Base-by-base conservation (phyloP, 805 yeast genomes). In the Metschnikowia cubensis region DNA sequence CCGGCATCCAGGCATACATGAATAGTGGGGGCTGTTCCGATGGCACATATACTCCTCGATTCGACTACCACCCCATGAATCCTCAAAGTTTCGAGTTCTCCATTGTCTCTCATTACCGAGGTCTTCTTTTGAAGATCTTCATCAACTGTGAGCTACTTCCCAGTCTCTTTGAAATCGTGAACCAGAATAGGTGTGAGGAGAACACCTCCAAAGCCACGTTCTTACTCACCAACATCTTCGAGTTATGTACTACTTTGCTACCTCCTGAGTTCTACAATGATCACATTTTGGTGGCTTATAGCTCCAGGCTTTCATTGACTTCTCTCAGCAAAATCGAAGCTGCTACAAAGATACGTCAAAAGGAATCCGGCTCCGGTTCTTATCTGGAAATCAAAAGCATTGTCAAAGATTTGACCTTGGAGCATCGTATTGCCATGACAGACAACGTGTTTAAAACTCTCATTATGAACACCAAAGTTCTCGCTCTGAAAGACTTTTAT, bases 401-500 rank as follows among this genome's bases (percentile, higher is more conserved):
- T 8, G 48, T 70, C 17, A 58, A 56, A 21, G 57, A 59, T 18
- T 51, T 68, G 38, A 58, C 54, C 14, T 52, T 61, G n/a, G 39
- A 53, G 42, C 65, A 56, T 45, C 60, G 60, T 25, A 57, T 60
- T 35, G 59, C 67, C 36, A 54, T 66, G 33, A 94, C 87, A 58
- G 96, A 89, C 45, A 54, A 71, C 0, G 84, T 83, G 48, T 80
- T 91, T 60, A 83, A 85, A 56, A 75, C 77, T 48, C 71, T 87
- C 68, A 74, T 94, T 6, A 69, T 71, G 29, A 84, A 84, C 43
- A 82, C 96, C 0, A 83, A 77, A 55, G 90, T 94, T 1, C 66
- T 89, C 36, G 77, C 85, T 4, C 83, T 95, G 0, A 94, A 92
- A 61, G 88, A 84, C 48, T 90, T 77, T 61, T 72, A 82, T 1